Conservation (phyloP, 202 grass and related monocot genomes). For the Setaria italica region DNA sequence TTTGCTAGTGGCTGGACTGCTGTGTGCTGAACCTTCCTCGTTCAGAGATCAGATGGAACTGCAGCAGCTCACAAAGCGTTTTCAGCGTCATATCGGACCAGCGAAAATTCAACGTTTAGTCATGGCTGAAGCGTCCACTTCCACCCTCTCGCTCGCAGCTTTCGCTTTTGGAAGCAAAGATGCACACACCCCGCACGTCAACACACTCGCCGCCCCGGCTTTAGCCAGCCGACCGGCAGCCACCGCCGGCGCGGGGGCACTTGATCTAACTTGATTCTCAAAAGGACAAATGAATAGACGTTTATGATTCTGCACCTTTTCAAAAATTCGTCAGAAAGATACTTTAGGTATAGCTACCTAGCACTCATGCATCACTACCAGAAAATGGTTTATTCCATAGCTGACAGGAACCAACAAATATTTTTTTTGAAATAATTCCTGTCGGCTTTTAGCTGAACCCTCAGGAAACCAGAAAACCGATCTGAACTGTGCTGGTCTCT, state of each 20-base stretch:
- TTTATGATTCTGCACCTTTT: not conserved
- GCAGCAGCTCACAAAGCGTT: no score
- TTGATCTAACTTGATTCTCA: not conserved
- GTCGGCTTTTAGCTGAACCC: no score
- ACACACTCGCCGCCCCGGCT: not conserved
- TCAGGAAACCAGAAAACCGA: no score
- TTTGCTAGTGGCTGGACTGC: not conserved
- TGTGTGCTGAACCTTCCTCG: not conserved
- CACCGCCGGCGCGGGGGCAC: not conserved
- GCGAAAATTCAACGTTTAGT: not conserved
- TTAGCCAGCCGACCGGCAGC: not conserved
- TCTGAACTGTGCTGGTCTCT: no score
- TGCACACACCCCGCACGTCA: not conserved
- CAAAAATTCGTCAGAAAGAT: not conserved
- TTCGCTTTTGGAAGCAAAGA: constrained; percentile 26
- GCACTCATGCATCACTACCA: not conserved
- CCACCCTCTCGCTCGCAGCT: constrained; percentile 1
- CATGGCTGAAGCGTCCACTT: not conserved
- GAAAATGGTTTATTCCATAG: no score
- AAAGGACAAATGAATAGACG: constrained; percentile 1
- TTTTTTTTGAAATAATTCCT: no score
- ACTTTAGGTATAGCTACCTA: not conserved
- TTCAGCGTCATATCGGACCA: not conserved
- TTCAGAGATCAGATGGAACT: not conserved
- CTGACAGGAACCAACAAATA: no score